phyloP scores from a whole-genome alignment of 2,329 filamentous ascomycete species.

The Diplodia mutila region DNA sequence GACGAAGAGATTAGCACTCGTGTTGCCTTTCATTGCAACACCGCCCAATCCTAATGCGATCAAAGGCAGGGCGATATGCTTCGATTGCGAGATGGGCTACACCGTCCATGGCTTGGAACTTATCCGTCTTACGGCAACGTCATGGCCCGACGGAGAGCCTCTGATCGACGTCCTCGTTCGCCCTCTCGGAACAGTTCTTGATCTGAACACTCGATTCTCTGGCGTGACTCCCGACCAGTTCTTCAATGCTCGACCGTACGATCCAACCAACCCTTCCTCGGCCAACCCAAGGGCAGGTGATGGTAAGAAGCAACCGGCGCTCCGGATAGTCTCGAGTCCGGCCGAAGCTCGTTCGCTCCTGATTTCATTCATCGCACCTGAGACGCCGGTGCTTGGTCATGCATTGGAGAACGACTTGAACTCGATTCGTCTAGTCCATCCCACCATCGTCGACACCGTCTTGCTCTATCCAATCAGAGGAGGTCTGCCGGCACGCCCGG shows the following conservation, averaged over 20 bases:
- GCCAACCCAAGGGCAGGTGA: constrained; percentile 27
- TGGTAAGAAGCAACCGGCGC: constrained; percentile 36
- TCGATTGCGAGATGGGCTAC: constrained; percentile 98
- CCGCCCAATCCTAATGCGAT: constrained; percentile 62
- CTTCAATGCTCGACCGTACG: constrained; percentile 59
- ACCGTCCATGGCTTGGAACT: constrained; percentile 87
- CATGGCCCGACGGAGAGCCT: constrained; percentile 77
- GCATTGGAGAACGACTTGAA: constrained; percentile 96
- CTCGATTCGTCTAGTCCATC: constrained; percentile 79
- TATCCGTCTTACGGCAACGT: constrained; percentile 83
- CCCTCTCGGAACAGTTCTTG: constrained; percentile 80
- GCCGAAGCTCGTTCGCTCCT: constrained; percentile 74
- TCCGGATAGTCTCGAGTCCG: constrained; percentile 78
- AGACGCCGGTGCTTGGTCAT: constrained; percentile 87
- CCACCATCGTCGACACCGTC: constrained; percentile 81
- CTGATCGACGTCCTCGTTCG: constrained; percentile 84
- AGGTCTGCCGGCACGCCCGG: constrained; percentile 76
- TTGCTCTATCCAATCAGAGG: constrained; percentile 78
- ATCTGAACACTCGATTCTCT: constrained; percentile 90
- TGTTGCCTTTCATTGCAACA: constrained; percentile 80
- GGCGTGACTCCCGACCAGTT: constrained; percentile 82
- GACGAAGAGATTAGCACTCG: constrained; percentile 72
- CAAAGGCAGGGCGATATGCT: constrained; percentile 67
- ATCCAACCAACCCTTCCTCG: constrained; percentile 5
- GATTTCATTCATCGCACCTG: constrained; percentile 72